These are phyloP conservation scores for Poterioochromonas sp. DNA, from an alignment of 352 stramenopile species.

Conservation along the genomic window DNA sequence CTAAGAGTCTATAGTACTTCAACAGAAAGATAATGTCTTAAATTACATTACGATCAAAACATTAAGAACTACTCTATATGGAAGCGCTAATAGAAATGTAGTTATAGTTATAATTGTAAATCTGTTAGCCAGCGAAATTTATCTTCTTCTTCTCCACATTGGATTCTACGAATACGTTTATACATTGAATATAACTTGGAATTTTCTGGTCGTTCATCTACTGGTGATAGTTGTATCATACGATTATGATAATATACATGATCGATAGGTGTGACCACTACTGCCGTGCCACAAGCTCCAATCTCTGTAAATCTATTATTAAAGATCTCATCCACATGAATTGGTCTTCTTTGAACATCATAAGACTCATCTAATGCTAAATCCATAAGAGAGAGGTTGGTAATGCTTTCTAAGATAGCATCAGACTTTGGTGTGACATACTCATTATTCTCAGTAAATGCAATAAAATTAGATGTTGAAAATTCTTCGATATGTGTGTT, in stretches of 20 bases:
- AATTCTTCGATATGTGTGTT: slow-evolving; percentile 72
- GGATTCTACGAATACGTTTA: slow-evolving; percentile 59
- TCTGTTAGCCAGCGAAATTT: slow-evolving; percentile 55
- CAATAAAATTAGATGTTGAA: slow-evolving; percentile 76
- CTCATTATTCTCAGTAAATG: slow-evolving; percentile 57
- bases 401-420: slow-evolving; percentile 68
- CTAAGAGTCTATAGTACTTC: too few relatives aligned
- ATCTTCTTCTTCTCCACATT: slow-evolving; percentile 65
- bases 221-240: slow-evolving; percentile 38
- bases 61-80: too few relatives aligned
- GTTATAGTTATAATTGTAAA: too few relatives aligned
- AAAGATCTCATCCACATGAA: slow-evolving; percentile 58
- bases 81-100: too few relatives aligned
- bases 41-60: too few relatives aligned
- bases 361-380: slow-evolving; percentile 63
- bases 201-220: slow-evolving; percentile 33
- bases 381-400: slow-evolving; percentile 73
- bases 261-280: slow-evolving; percentile 66
- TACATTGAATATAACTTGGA: slow-evolving; percentile 56
- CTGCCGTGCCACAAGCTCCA: slow-evolving; percentile 70
- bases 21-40: too few relatives aligned
- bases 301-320: slow-evolving; percentile 60
- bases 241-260: slow-evolving; percentile 40
- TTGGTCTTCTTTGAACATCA: slow-evolving; percentile 54
- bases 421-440: slow-evolving; percentile 65